Evolutionary conservation across 345 rosid species (phyloP), one percentile per base, ranked within the genome.

Genomic region (Mallotus nudiflorus): DNA sequence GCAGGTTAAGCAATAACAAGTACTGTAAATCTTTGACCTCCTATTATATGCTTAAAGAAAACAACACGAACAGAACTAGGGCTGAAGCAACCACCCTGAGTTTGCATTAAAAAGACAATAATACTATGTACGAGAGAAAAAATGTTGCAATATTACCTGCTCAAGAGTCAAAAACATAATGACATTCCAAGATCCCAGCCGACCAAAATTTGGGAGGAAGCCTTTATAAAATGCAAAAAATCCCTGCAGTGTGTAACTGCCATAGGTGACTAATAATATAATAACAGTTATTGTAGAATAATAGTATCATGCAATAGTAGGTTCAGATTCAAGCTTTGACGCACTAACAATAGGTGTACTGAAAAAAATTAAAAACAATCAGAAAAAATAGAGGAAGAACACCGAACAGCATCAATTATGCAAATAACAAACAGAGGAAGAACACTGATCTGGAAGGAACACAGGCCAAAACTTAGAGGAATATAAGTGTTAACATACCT

Each of bases 141-240:
- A 33, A 66, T 22, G 37, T 37, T 59, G 61, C n/a, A 56, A 72
- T 66, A 84, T 84, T 81, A 96, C 98, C 92, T 92, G 99, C 81
- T 96, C 98, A 8, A 96, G 86, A 49, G 99, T 96, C 73, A 89
- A 84, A 77, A 96, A 92, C 99, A 92, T 91, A 77, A 96, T 88
- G 73, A 91, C 97, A 28, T 92, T 96, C 98, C 98, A 91, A 70
- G 99, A 92, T 76, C 99, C 99, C 62, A 96, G 93, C 60, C 97
- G 86, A 61, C 93, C 96, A 57, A 91, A 92, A 83, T 92, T 92
- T 53, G 96, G 99, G 73, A 96, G 81, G 73, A 96, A 96, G 55
- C 98, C 99, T 79, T 91, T 91, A 66, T 96, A 91, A 66, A 96
- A 92, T 27, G 98, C 98, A 63, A 87, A 66, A 64, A 89, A 85